These are phyloP conservation scores for Holtermanniella nyarrowii DNA, from an alignment of 768 basidiomycete species.

Conservation along the genomic window DNA sequence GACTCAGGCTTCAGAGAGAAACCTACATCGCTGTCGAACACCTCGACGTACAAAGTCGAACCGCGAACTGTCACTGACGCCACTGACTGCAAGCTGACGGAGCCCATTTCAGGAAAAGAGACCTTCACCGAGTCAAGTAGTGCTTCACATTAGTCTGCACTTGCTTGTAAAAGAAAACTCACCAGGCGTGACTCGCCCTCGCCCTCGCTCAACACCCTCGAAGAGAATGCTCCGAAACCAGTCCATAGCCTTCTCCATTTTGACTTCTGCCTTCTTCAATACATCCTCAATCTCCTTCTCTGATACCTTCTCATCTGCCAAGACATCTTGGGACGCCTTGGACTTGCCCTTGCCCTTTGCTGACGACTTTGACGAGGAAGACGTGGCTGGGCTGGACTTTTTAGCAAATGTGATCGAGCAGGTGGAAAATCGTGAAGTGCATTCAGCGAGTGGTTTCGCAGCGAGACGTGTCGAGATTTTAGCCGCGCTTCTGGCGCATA, in stretches of 20 bases:
- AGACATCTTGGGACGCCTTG: conserved; percentile 5
- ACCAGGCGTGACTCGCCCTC: conserved; percentile 36
- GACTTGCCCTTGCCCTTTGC: conserved; percentile 15
- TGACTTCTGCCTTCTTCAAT: conserved; percentile 33
- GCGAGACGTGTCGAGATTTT: background rate
- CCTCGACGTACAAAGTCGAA: conserved; percentile 32
- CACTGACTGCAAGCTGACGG: conserved; percentile 26
- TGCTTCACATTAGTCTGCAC: conserved; percentile 12
- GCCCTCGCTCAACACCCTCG: conserved; percentile 39
- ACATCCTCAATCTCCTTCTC: conserved; percentile 12
- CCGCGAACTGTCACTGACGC: conserved; percentile 35
- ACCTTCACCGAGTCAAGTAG: conserved; percentile 38
- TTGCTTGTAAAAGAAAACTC: conserved; percentile 1
- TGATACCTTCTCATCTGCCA: conserved; percentile 10
- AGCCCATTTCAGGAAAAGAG: conserved; percentile 15
- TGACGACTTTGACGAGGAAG: conserved; percentile 2
- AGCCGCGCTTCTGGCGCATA: background rate
- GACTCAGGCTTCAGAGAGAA: background rate
- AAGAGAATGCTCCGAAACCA: conserved; percentile 40
- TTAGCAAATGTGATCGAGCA: conserved; percentile 8
- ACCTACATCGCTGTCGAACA: conserved; percentile 38
- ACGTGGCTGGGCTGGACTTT: conserved; percentile 13
- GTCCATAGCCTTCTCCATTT: conserved; percentile 42
- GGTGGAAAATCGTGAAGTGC: conserved; percentile 13
- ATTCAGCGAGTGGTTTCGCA: no score